A percentile compares a stretch with the other conserved stretches of the same genome.
Evolutionary conservation across 2,329 filamentous ascomycete genomes (phyloP).

Genomic region (Fusarium neocosmosporiellum): DNA sequence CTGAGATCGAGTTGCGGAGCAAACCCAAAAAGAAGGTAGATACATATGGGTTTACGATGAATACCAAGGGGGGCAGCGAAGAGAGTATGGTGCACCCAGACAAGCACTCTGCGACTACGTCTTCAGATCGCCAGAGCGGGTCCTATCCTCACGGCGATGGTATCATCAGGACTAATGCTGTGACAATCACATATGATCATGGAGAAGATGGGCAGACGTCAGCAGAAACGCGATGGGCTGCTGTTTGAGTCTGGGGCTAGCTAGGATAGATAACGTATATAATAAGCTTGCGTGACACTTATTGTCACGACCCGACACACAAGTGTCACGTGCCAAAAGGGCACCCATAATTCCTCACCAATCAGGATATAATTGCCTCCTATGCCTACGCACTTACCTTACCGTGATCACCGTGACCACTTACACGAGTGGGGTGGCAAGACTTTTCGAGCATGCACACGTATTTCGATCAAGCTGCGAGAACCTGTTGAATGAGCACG

Average conservation of each 20-base stretch:
- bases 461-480: background rate
- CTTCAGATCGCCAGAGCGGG: background rate
- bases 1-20: conserved; percentile 1
- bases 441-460: background rate
- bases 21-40: conserved; percentile 2
- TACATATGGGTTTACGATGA: conserved; percentile 1
- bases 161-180: background rate
- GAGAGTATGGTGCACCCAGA: conserved; percentile 2
- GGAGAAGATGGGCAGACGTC: background rate
- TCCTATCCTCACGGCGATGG: background rate
- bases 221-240: background rate
- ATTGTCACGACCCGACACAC: too few relatives aligned
- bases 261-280: too few relatives aligned
- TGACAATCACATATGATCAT: background rate
- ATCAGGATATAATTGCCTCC: too few relatives aligned
- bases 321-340: too few relatives aligned
- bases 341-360: too few relatives aligned
- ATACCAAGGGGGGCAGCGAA: background rate
- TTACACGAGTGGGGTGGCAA: background rate
- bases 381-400: too few relatives aligned
- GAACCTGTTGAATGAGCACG: background rate
- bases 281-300: too few relatives aligned
- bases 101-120: background rate
- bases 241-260: background rate
- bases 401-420: too few relatives aligned